Evolutionary conservation across 2,329 filamentous ascomycete genomes (phyloP).

Genomic region (Leptographium galeiforme): DNA sequence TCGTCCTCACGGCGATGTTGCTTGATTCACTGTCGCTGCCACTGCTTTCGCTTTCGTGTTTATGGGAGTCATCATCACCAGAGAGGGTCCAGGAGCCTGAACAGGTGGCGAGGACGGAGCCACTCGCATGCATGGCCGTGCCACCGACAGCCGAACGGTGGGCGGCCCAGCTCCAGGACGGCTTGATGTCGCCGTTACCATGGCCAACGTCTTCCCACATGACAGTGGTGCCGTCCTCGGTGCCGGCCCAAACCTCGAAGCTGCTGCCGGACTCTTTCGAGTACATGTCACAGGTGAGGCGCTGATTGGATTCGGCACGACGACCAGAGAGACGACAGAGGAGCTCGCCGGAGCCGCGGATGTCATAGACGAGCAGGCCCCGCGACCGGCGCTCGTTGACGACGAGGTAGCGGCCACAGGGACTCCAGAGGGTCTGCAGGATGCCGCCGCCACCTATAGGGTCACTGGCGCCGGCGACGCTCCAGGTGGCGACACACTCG

Average conservation of each 20-base stretch:
- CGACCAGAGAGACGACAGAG: conserved; percentile 40
- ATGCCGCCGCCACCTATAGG: conserved; percentile 49
- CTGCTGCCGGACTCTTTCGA: conserved; percentile 19
- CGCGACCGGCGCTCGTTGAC: conserved; percentile 44
- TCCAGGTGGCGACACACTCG: conserved; percentile 44
- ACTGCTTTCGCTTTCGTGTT: conserved; percentile 15
- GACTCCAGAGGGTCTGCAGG: conserved; percentile 46
- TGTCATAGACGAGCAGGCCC: conserved; percentile 48
- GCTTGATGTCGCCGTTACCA: conserved; percentile 27
- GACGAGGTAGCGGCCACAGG: conserved; percentile 49
- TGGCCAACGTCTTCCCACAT: conserved; percentile 46
- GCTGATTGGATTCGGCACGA: conserved; percentile 38
- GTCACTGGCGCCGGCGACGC: conserved; percentile 24
- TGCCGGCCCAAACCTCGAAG: conserved; percentile 52
- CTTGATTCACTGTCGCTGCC: not conserved
- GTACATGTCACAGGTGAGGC: conserved; percentile 42
- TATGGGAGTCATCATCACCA: not conserved
- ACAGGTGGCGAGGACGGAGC: conserved; percentile 42
- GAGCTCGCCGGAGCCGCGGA: conserved; percentile 44
- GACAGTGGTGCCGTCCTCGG: conserved; percentile 36
- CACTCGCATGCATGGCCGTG: conserved; percentile 36
- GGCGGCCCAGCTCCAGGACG: conserved; percentile 36
- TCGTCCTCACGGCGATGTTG: not conserved
- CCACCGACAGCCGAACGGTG: conserved; percentile 35
- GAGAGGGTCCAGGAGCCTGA: conserved; percentile 36